Evolutionary conservation across 441 rosid species (phyloP).

Genomic region (Hura crepitans): DNA sequence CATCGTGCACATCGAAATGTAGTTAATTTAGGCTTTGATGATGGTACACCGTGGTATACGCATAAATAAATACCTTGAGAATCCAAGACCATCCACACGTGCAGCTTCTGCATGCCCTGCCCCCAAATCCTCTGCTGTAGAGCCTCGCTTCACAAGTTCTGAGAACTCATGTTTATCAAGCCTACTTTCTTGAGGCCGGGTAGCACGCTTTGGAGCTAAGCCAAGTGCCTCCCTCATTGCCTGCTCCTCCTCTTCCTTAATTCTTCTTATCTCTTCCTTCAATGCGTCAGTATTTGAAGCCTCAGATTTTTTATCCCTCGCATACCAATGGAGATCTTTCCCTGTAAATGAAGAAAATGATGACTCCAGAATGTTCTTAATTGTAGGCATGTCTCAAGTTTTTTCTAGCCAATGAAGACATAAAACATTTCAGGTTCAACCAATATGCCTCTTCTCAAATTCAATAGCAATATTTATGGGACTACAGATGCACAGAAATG

Average conservation of each 20-base stretch:
- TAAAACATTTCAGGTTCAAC: background rate
- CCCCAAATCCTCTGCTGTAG: slow-evolving; percentile 95
- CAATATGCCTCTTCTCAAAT: slow-evolving; percentile 2
- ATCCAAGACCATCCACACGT: slow-evolving; percentile 83
- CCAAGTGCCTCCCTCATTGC: slow-evolving; percentile 99
- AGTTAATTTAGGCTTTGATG: background rate
- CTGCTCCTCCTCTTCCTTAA: slow-evolving; percentile 93
- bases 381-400: background rate
- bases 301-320: slow-evolving; percentile 58
- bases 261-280: slow-evolving; percentile 80
- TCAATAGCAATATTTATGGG: background rate
- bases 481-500: too few species aligned
- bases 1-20: background rate
- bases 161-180: slow-evolving; percentile 90
- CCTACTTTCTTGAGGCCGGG: slow-evolving; percentile 69
- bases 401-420: background rate
- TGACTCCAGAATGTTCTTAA: background rate
- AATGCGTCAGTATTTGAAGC: slow-evolving; percentile 51
- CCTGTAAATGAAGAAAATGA: slow-evolving; percentile 37
- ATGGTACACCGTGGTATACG: background rate
- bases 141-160: slow-evolving; percentile 85
- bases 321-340: slow-evolving; percentile 91
- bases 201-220: slow-evolving; percentile 77
- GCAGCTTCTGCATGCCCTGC: slow-evolving; percentile 93
- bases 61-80: slow-evolving; percentile 53